These are phyloP conservation scores for Protomyces lactucae-debilis DNA, from an alignment of 1,139 yeast genomes.

Conservation along the genomic window DNA sequence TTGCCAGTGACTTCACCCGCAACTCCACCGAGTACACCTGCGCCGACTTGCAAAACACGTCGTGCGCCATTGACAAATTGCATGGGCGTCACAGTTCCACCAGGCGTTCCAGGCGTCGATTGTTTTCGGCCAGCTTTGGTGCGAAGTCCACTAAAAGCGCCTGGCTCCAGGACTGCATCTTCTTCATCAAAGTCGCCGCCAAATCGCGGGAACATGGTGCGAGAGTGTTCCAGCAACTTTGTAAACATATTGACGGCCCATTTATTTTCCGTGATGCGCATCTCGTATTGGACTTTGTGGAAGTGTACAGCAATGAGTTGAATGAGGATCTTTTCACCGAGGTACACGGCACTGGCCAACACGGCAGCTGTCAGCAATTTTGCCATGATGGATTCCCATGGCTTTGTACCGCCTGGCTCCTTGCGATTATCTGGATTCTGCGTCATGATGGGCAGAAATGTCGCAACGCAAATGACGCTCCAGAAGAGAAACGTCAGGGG, in stretches of 20 bases:
- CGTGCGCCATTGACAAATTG: conserved; percentile 33
- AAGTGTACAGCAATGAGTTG: conserved; percentile 44
- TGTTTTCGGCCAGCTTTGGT: background rate
- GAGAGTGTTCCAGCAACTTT: conserved; percentile 40
- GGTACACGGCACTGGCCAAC: conserved; percentile 40
- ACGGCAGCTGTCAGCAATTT: conserved; percentile 42
- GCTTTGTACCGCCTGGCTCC: conserved; percentile 35
- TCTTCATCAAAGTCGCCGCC: conserved; percentile 42
- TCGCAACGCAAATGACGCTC: conserved; percentile 34
- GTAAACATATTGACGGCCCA: conserved; percentile 38
- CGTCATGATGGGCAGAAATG: conserved; percentile 42
- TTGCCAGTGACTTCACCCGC: conserved; percentile 35
- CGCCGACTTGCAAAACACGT: conserved; percentile 38
- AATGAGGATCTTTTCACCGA: conserved; percentile 41
- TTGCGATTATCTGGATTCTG: conserved; percentile 36
- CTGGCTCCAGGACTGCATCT: conserved; percentile 34
- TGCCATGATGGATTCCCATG: conserved; percentile 42
- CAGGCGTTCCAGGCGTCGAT: conserved; percentile 9
- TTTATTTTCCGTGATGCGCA: conserved; percentile 42
- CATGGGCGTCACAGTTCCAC: conserved; percentile 16
- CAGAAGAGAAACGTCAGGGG: conserved; percentile 37
- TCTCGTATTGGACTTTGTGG: conserved; percentile 44
- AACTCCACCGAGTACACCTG: conserved; percentile 38
- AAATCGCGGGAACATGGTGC: conserved; percentile 41
- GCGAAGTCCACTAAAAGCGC: conserved; percentile 8